Conservation (phyloP, 371 early-diverging fungal genomes). For the Haplosporangium sp. region DNA sequence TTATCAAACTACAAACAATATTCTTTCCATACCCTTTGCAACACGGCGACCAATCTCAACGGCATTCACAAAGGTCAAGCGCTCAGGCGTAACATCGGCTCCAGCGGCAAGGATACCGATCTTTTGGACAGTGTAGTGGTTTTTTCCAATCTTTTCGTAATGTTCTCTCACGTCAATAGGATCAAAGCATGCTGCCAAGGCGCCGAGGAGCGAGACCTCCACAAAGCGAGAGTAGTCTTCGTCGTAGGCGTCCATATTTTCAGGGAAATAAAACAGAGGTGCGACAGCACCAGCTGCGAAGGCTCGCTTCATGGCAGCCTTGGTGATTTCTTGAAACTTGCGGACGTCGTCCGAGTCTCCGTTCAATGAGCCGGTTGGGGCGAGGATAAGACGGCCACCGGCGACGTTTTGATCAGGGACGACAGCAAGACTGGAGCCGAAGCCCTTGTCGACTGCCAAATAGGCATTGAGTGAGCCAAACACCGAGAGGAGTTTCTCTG, state of each 20-base stretch:
- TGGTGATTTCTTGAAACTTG: constrained; percentile 75
- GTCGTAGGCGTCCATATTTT: constrained; percentile 47
- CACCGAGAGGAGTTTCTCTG: constrained; percentile 29
- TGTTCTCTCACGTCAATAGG: constrained; percentile 88
- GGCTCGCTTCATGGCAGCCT: constrained; percentile 73
- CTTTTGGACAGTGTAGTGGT: constrained; percentile 61
- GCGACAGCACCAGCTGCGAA: constrained; percentile 69
- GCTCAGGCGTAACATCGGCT: constrained; percentile 44
- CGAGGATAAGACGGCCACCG: constrained; percentile 72
- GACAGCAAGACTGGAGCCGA: constrained; percentile 37
- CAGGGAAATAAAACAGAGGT: constrained; percentile 71
- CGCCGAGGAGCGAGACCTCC: constrained; percentile 80
- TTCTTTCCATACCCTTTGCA: constrained; percentile 61
- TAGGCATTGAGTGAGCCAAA: constrained; percentile 33
- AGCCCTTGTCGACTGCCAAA: constrained; percentile 43
- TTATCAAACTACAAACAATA: not conserved
- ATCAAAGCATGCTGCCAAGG: constrained; percentile 78
- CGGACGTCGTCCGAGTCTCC: constrained; percentile 89
- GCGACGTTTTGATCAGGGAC: constrained; percentile 57
- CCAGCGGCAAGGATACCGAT: constrained; percentile 61
- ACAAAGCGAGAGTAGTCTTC: constrained; percentile 74
- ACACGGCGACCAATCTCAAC: constrained; percentile 83
- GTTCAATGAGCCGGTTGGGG: constrained; percentile 76
- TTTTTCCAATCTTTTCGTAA: constrained; percentile 56
- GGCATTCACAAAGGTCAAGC: constrained; percentile 66